A percentile compares a stretch with the other conserved stretches of the same genome.
Conservation (phyloP, 148 eudicot species). For the Vaccinium darrowii region DNA sequence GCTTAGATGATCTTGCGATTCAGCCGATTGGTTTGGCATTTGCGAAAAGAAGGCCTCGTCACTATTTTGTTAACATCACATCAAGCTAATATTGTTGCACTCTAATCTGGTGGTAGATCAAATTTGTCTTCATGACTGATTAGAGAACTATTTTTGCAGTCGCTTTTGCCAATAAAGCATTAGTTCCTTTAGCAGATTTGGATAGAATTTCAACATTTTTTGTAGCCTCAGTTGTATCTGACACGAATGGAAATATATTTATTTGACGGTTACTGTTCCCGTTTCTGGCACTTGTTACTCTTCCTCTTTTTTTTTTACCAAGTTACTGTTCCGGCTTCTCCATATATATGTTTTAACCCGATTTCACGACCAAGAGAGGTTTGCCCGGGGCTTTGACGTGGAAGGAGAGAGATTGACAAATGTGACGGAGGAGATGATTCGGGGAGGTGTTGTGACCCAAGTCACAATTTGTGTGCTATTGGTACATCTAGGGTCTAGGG, state of each 20-base stretch:
- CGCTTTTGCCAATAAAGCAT: neutral
- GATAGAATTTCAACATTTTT: neutral
- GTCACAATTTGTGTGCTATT: neutral
- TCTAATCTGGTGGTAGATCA: slow-evolving; percentile 6
- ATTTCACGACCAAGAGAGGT: neutral
- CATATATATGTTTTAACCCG: neutral
- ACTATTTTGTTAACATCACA: neutral
- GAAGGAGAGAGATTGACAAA: neutral
- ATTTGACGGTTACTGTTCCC: neutral
- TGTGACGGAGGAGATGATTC: neutral
- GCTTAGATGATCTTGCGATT: neutral
- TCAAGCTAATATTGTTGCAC: neutral
- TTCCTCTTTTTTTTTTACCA: neutral
- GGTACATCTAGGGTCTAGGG: neutral
- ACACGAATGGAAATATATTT: neutral
- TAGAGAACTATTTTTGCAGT: neutral
- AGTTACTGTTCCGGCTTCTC: neutral
- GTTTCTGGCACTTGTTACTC: neutral
- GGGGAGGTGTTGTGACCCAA: neutral
- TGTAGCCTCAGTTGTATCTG: neutral
- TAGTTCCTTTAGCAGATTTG: neutral
- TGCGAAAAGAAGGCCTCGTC: neutral
- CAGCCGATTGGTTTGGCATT: neutral
- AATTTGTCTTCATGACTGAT: neutral
- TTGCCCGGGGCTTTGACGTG: neutral